A percentile compares a stretch with the other conserved stretches of the same genome.
Conservation (phyloP, 2,329 filamentous ascomycete species). For the Neonectria hederae region DNA sequence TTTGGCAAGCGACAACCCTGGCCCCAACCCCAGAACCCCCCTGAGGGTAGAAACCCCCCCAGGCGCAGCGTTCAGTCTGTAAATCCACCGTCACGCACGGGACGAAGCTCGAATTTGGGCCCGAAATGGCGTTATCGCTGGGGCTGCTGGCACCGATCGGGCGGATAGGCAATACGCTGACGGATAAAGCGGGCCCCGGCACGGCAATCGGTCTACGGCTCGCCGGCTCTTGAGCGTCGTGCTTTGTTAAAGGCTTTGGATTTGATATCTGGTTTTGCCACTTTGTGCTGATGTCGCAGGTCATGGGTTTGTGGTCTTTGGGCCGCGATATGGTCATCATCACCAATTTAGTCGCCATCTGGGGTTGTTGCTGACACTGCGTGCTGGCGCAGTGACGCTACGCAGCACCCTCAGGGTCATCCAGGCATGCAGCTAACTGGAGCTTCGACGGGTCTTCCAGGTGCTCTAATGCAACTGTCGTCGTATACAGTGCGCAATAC, state of each 20-base stretch:
- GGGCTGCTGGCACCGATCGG: slow-evolving; percentile 38
- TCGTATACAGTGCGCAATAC: neutral
- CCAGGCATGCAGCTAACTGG: slow-evolving; percentile 33
- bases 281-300: neutral
- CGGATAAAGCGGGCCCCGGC: slow-evolving; percentile 33
- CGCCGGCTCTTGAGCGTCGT: slow-evolving; percentile 14
- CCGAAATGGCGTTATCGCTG: slow-evolving; percentile 42
- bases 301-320: neutral
- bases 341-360: neutral
- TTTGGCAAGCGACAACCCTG: slow-evolving; percentile 6
- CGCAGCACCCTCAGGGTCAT: neutral
- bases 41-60: slow-evolving; percentile 12
- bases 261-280: slow-evolving; percentile 10
- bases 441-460: slow-evolving; percentile 27
- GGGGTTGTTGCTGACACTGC: slow-evolving; percentile 1
- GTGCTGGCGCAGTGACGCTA: neutral
- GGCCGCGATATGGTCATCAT: neutral
- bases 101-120: slow-evolving; percentile 37
- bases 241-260: neutral
- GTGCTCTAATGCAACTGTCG: slow-evolving; percentile 18
- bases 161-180: slow-evolving; percentile 29
- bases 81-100: slow-evolving; percentile 26
- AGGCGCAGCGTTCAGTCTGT: slow-evolving; percentile 19
- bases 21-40: neutral
- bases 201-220: slow-evolving; percentile 39